A percentile compares a stretch with the other conserved stretches of the same genome.
Conservation (phyloP, 306 rosid genomes). For the Trifolium dubium region DNA sequence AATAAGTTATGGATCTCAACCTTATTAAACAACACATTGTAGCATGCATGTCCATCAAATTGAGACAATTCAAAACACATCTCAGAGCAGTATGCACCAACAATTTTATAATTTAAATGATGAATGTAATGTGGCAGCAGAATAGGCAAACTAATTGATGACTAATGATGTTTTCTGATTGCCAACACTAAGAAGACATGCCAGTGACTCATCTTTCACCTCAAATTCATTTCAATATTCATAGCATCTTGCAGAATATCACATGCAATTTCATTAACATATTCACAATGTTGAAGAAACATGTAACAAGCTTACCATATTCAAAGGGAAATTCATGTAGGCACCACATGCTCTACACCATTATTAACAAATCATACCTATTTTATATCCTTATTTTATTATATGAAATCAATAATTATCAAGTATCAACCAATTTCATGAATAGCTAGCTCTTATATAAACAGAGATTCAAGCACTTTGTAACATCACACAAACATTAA, state of each 20-base stretch:
- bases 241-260: constrained; percentile 1
- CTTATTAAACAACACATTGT: too few relatives aligned
- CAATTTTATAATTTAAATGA: constrained; percentile 14
- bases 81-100: too few relatives aligned
- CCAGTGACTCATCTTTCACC: constrained; percentile 31
- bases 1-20: too few relatives aligned
- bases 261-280: constrained; percentile 27
- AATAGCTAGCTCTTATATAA: constrained; percentile 32
- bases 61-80: too few relatives aligned
- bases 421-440: not conserved
- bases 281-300: constrained; percentile 42
- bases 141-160: constrained; percentile 47
- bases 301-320: constrained; percentile 46
- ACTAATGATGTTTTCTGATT: constrained; percentile 40
- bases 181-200: constrained; percentile 37
- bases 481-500: constrained; percentile 22
- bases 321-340: constrained; percentile 41
- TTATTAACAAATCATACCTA: not conserved
- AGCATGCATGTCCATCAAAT: too few relatives aligned
- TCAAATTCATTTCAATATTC: not conserved
- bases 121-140: constrained; percentile 48
- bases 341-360: constrained; percentile 51
- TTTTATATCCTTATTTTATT: constrained; percentile 18
- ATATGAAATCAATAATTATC: not conserved
- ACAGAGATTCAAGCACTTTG: constrained; percentile 17